phyloP scores from a whole-genome alignment of 2,329 filamentous ascomycete species.

The Epichloe amarillans region DNA sequence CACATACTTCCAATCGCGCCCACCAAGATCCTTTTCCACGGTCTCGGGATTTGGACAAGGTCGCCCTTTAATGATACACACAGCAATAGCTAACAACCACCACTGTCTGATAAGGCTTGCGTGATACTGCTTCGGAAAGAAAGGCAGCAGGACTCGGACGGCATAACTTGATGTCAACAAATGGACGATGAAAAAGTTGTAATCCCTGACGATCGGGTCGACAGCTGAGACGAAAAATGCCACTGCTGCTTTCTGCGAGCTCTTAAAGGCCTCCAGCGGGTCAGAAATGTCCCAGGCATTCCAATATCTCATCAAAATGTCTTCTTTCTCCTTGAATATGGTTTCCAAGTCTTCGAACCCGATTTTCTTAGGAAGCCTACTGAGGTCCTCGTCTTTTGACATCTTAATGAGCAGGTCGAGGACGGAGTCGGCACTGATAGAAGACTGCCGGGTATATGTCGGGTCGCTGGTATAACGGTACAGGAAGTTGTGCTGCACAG shows the following conservation, averaged over 20 bases:
- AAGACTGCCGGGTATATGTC: slow-evolving; percentile 52
- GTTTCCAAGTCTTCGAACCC: slow-evolving; percentile 50
- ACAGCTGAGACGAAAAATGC: slow-evolving; percentile 50
- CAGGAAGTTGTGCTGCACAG: slow-evolving; percentile 43
- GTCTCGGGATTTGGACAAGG: slow-evolving; percentile 57
- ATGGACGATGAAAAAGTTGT: slow-evolving; percentile 76
- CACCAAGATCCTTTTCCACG: slow-evolving; percentile 45
- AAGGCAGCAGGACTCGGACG: slow-evolving; percentile 68
- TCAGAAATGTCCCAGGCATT: slow-evolving; percentile 68
- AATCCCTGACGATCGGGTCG: slow-evolving; percentile 44
- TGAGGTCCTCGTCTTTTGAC: slow-evolving; percentile 53
- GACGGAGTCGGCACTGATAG: slow-evolving; percentile 47
- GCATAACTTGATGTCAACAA: slow-evolving; percentile 78
- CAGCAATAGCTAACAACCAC: slow-evolving; percentile 71
- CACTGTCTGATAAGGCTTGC: slow-evolving; percentile 66
- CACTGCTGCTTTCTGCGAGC: slow-evolving; percentile 50
- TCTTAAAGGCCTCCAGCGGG: slow-evolving; percentile 59
- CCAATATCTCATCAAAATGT: slow-evolving; percentile 73
- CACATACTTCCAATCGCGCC: slow-evolving; percentile 65
- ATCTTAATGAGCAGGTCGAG: slow-evolving; percentile 61
- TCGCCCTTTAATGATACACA: slow-evolving; percentile 64
- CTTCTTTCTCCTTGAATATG: slow-evolving; percentile 57
- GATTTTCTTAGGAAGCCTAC: slow-evolving; percentile 46
- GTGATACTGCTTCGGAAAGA: slow-evolving; percentile 62
- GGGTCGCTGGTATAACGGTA: slow-evolving; percentile 60